phyloP scores from a whole-genome alignment of 805 yeast species.

The Suhomyces prunicola region DNA sequence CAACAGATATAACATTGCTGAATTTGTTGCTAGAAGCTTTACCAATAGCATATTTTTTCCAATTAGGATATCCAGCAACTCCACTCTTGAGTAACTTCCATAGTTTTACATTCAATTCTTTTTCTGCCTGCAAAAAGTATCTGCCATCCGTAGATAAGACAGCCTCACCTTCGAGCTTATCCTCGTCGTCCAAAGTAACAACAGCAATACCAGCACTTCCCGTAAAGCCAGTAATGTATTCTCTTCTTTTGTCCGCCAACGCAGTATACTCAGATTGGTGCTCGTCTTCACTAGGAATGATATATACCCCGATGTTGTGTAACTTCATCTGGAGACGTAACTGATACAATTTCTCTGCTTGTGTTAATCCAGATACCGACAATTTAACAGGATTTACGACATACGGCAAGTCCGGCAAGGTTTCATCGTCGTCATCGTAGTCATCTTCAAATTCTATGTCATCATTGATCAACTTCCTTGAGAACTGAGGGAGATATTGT shows the following conservation, averaged over 20 bases:
- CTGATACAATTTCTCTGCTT: slow-evolving; percentile 47
- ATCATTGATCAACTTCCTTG: slow-evolving; percentile 1
- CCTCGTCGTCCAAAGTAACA: slow-evolving; percentile 52
- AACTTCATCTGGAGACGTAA: slow-evolving; percentile 65
- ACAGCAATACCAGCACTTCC: slow-evolving; percentile 94
- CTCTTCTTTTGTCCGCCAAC: slow-evolving; percentile 75
- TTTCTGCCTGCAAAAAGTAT: slow-evolving; percentile 85
- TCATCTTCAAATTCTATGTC: slow-evolving; percentile 9
- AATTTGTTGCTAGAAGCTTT: slow-evolving; percentile 51
- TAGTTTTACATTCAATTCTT: slow-evolving; percentile 65
- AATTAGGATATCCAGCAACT: slow-evolving; percentile 60
- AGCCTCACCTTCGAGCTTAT: slow-evolving; percentile 57
- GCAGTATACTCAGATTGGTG: slow-evolving; percentile 92
- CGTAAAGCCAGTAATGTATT: slow-evolving; percentile 80
- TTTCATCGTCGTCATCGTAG: slow-evolving; percentile 17
- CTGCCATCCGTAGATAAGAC: slow-evolving; percentile 92
- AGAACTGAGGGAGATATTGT: slow-evolving; percentile 21
- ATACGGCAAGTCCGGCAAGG: slow-evolving; percentile 27
- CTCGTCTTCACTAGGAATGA: slow-evolving; percentile 85
- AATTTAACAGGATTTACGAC: slow-evolving; percentile 6
- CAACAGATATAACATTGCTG: slow-evolving; percentile 67
- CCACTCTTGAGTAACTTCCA: slow-evolving; percentile 87
- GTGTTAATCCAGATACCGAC: neutral
- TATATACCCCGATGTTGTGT: slow-evolving; percentile 66
- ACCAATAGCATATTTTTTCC: slow-evolving; percentile 72